Evolutionary conservation across 768 basidiomycete genomes (phyloP), one percentile per base, ranked within the genome.

Genomic region (Tricholoma hemisulphureum): DNA sequence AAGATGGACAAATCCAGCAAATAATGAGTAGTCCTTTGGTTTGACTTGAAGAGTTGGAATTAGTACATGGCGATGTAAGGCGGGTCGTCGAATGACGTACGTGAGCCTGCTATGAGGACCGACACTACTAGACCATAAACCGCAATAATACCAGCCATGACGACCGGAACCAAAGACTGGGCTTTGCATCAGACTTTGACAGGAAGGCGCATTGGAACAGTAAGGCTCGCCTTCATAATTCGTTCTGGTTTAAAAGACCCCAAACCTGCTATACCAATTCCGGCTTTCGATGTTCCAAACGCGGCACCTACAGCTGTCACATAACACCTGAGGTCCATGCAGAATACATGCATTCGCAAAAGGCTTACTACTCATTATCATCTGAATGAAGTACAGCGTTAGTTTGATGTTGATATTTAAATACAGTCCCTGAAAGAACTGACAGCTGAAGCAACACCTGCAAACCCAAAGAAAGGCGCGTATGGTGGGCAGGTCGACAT

Each of bases 111-210:
- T 60, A 97, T 97, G 56, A 98, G 83, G 28, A 98, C 95, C 3
- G 93, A 91, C 13, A 98, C 95, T 8, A 98, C 96, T 39, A 98
- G 82, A 7, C 95, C 95, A 69, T 98, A 98, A 34, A 98, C 95
- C 28, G 95, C 95, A 63, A 97, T 95, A 72, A 97, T 97, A 76
- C 95, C 95, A 57, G 93, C 91, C 95, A 98, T 97, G 72, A 98
- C 94, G 32, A 97, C 95, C 4, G 95, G 95, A 61, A 98, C 94
- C 53, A 97, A 81, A 14, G 93, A 95, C 93, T 95, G 16, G 16
- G 11, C 8, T 39, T 55, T 4, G 26, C 20, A 21, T 28, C 11
- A 54, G 53, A 16, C 16, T 16, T 48, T 26, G 18, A 29, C 23
- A 41, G 39, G 24, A 49, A 49, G 18, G 46, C 6, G 24, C 26